These are phyloP conservation scores for Pseudogymnoascus sp. DNA, from an alignment of 2,329 filamentous ascomycete species.

Conservation along the genomic window DNA sequence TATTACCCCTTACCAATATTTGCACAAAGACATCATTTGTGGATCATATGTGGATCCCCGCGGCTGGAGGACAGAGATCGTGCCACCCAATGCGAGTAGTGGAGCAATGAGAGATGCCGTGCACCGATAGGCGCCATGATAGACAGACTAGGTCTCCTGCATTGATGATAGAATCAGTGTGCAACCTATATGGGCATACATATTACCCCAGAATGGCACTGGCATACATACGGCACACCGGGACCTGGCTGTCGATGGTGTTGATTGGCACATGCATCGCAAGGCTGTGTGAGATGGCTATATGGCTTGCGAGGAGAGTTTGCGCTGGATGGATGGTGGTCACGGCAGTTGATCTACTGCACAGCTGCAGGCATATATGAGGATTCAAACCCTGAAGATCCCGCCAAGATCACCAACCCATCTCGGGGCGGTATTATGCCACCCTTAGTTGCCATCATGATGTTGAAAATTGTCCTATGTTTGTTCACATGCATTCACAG, in stretches of 20 bases:
- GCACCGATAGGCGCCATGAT: neutral
- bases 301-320: neutral
- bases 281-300: neutral
- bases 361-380: neutral
- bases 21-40: neutral
- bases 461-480: neutral
- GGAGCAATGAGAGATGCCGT: neutral
- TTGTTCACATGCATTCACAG: neutral
- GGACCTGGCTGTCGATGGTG: neutral
- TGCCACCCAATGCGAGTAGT: neutral
- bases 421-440: neutral
- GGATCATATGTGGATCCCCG: neutral
- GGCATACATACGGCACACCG: neutral
- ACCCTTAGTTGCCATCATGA: neutral
- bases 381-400: constrained; percentile 4
- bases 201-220: neutral
- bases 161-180: neutral
- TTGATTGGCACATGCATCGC: neutral
- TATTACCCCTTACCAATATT: constrained; percentile 4
- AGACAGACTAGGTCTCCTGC: neutral
- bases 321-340: neutral
- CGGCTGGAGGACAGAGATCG: neutral
- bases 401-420: neutral
- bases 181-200: neutral
- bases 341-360: constrained; percentile 1